Conservation (phyloP, 2,329 filamentous ascomycete genomes). For the Xylaria sp. region DNA sequence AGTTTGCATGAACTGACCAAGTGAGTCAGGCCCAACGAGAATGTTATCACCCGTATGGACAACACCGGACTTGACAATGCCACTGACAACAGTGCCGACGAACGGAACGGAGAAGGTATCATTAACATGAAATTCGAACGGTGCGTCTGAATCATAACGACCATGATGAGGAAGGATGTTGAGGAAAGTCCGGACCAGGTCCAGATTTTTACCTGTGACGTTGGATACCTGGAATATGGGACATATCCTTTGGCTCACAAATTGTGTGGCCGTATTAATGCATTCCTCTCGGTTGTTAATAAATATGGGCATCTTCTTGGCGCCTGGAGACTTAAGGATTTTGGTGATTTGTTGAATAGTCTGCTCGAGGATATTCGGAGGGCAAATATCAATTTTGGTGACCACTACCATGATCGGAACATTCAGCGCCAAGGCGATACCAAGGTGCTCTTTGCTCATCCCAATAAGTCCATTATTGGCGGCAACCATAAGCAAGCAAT, state of each 20-base stretch:
- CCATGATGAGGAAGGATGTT: slow-evolving; percentile 96
- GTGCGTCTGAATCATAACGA: slow-evolving; percentile 85
- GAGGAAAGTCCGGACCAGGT: slow-evolving; percentile 89
- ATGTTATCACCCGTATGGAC: slow-evolving; percentile 91
- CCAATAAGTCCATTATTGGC: slow-evolving; percentile 97
- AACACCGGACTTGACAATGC: slow-evolving; percentile 88
- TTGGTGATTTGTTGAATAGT: slow-evolving; percentile 91
- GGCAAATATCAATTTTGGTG: slow-evolving; percentile 98
- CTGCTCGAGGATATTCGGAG: slow-evolving; percentile 92
- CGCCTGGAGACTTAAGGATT: slow-evolving; percentile 92
- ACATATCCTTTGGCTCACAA: slow-evolving; percentile 93
- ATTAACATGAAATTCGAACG: slow-evolving; percentile 95
- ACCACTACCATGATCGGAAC: slow-evolving; percentile 98
- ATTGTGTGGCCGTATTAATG: slow-evolving; percentile 94
- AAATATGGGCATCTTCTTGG: slow-evolving; percentile 94
- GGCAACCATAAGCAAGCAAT: slow-evolving; percentile 97
- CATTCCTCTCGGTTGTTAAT: slow-evolving; percentile 92
- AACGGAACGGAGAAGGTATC: slow-evolving; percentile 98
- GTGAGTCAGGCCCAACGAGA: slow-evolving; percentile 86
- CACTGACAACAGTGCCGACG: slow-evolving; percentile 94
- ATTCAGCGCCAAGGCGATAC: slow-evolving; percentile 92
- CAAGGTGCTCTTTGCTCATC: slow-evolving; percentile 98
- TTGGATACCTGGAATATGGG: slow-evolving; percentile 99
- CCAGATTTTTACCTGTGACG: slow-evolving; percentile 90
- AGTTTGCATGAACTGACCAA: slow-evolving; percentile 89